These are phyloP conservation scores for Bacidia gigantensis DNA, from an alignment of 495 filamentous ascomycete genomes.

Conservation along the genomic window DNA sequence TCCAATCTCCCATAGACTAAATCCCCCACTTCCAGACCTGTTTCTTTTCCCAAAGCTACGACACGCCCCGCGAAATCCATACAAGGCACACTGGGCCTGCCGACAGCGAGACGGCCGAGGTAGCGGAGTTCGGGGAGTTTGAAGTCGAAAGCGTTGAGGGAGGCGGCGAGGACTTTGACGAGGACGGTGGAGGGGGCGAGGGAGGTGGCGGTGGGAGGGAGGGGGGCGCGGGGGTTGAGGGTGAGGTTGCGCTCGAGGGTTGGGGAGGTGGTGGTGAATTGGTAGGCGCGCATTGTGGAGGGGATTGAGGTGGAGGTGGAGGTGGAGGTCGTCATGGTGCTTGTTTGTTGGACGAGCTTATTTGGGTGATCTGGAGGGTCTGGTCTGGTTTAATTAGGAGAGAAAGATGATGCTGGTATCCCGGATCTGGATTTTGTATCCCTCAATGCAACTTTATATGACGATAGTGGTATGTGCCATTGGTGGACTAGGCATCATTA, in stretches of 20 bases:
- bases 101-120: slow-evolving; percentile 28
- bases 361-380: too few relatives aligned
- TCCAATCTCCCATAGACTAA: slow-evolving; percentile 40
- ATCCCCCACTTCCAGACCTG: slow-evolving; percentile 29
- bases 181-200: slow-evolving; percentile 35
- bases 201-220: slow-evolving; percentile 24
- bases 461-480: too few relatives aligned
- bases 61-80: slow-evolving; percentile 53
- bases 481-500: too few relatives aligned
- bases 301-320: slow-evolving; percentile 7
- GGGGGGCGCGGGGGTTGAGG: slow-evolving; percentile 29
- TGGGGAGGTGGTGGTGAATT: slow-evolving; percentile 35
- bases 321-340: not conserved
- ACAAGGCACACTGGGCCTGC: slow-evolving; percentile 40
- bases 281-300: slow-evolving; percentile 48
- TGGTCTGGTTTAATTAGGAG: too few relatives aligned
- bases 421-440: too few relatives aligned
- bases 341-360: too few relatives aligned
- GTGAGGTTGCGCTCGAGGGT: slow-evolving; percentile 45
- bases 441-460: too few relatives aligned
- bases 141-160: slow-evolving; percentile 61
- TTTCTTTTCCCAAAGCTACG: slow-evolving; percentile 17
- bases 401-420: too few relatives aligned
- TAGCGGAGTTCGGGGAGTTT: slow-evolving; percentile 45
- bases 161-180: slow-evolving; percentile 38